Evolutionary conservation across 2,329 filamentous ascomycete species (phyloP), one percentile per base, ranked within the genome.

Genomic region (Fusarium pilosicola): DNA sequence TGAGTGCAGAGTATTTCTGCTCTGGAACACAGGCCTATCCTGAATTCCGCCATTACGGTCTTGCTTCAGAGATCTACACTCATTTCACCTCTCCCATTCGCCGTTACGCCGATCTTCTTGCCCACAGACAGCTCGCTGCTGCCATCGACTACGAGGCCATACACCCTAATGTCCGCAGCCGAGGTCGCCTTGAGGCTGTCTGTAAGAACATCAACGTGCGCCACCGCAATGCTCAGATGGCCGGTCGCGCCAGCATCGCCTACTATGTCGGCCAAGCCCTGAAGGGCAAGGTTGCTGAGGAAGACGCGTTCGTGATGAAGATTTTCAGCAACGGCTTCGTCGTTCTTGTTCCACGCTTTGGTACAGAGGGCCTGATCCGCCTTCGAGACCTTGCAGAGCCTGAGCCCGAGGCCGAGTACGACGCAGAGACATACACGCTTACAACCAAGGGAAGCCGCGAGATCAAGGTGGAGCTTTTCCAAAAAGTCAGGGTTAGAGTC

Each of bases 171-270:
- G 89, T 97, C 65, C 93, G 94, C 79, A 94, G 92, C 76, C 92
- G 94, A 73, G 90, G 91, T 75, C 94, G 95, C 76, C 91, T 99
- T 63, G 95, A 98, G 83, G 93, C 91, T 65, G 94, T 99, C 30
- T 98, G 96, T 88, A 95, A 95, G 83, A 99, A 99, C 85, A 98
- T 99, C 88, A 99, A 99, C 83, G 92, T 96, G 65, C 92, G 96
- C 13, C 96, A 99, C 83, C 94, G 96, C 79, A 99, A 99, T 83
- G 96, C 96, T 38, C 96, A 99, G 84, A 92, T 97, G 84, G 96
- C 96, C 6, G 96, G 96, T 41, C 91, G 96, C 68, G 96, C 96
- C 32, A 96, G 93, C 76, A 95, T 99, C 72, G 95, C 97, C 77
- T 99, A 98, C 85, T 99, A 98, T 81, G 96, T 99, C 55, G 96